Conservation (phyloP, 495 filamentous ascomycete genomes). For the Halenospora varia region DNA sequence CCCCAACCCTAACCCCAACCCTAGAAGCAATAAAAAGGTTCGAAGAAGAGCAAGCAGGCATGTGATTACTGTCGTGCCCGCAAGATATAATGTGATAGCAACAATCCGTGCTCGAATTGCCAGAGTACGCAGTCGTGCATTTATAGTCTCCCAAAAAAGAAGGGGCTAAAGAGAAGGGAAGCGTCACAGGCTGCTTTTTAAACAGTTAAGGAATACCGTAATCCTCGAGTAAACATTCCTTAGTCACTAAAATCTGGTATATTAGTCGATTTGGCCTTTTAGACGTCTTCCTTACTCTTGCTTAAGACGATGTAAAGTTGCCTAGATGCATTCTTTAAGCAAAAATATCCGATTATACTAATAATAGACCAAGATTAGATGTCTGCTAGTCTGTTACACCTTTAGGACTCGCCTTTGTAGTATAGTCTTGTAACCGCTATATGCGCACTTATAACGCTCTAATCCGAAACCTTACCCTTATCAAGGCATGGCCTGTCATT, state of each 20-base stretch:
- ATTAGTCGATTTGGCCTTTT: background rate
- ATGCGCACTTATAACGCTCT: conserved; percentile 9
- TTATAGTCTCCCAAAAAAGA: conserved; percentile 14
- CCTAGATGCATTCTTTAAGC: conserved; percentile 17
- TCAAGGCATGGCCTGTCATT: background rate
- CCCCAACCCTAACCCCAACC: too few species aligned
- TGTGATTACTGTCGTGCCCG: conserved; percentile 22
- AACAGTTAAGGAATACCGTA: background rate
- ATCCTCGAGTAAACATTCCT: background rate
- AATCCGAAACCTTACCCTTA: conserved; percentile 1
- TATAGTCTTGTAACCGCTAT: conserved; percentile 13
- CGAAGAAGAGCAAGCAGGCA: conserved; percentile 20
- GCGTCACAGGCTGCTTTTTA: background rate
- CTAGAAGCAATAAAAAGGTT: too few species aligned
- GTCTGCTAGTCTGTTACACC: background rate
- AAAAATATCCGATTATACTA: conserved; percentile 20
- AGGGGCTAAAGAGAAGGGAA: conserved; percentile 5
- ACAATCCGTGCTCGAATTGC: conserved; percentile 14
- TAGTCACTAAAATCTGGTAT: background rate
- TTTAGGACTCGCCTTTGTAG: conserved; percentile 3
- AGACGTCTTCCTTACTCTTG: conserved; percentile 9
- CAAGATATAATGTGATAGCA: conserved; percentile 22
- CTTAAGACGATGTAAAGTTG: conserved; percentile 5
- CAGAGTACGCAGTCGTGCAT: conserved; percentile 5
- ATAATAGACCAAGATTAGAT: conserved; percentile 5